phyloP scores from a whole-genome alignment of 306 rosid species.

The Lathyrus tuberosus region DNA sequence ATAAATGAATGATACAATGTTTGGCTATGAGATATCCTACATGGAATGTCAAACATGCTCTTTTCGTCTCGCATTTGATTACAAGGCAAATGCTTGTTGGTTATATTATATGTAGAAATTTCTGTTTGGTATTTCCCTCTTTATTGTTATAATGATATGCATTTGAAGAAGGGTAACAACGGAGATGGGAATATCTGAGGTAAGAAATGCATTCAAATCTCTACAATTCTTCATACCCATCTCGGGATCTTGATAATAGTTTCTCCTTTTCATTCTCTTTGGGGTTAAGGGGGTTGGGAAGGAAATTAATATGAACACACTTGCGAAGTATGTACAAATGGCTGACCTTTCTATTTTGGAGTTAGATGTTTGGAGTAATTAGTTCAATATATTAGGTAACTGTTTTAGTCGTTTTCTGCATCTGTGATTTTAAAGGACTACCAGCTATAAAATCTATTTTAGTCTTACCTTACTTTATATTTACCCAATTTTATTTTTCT shows the following conservation, averaged over 20 bases:
- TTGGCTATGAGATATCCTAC: neutral
- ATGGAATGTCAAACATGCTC: constrained; percentile 12
- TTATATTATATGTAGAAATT: neutral
- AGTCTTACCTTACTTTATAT: constrained; percentile 2
- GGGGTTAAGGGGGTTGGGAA: neutral
- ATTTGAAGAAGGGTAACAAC: constrained; percentile 33
- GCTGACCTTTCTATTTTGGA: neutral
- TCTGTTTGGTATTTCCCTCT: neutral
- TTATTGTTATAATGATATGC: neutral
- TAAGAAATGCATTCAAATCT: constrained; percentile 29
- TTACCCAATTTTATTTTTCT: neutral
- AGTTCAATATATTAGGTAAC: constrained; percentile 5
- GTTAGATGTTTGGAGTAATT: constrained; percentile 18
- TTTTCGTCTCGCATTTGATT: neutral
- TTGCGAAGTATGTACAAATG: neutral
- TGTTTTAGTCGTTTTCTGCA: constrained; percentile 2
- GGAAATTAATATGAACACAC: constrained; percentile 4
- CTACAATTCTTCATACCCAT: constrained; percentile 15
- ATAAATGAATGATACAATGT: constrained; percentile 1
- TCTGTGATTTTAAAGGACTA: constrained; percentile 12
- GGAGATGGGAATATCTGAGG: constrained; percentile 28
- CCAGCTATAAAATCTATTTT: constrained; percentile 21
- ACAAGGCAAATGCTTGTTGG: constrained; percentile 12
- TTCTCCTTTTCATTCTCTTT: constrained; percentile 12
- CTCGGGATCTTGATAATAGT: constrained; percentile 11